Evolutionary conservation across 2,329 filamentous ascomycete genomes (phyloP), one percentile per base, ranked within the genome.

Genomic region (Neofusicoccum ribis): DNA sequence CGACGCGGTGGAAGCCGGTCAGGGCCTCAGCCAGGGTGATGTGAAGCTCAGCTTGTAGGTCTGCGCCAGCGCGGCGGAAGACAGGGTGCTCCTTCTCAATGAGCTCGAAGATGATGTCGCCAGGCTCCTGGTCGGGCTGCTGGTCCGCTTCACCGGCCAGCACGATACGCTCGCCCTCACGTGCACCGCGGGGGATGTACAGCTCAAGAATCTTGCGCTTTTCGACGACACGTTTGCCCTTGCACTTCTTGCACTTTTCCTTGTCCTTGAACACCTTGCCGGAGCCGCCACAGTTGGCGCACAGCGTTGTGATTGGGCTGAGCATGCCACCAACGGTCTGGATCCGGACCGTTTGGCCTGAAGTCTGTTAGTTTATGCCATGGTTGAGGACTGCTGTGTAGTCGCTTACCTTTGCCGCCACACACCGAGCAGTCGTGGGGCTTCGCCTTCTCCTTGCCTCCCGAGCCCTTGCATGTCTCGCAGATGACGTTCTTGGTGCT

Each of bases 211-310:
- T 91, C 82, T 98, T 99, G 79, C 91, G 95, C 79, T 95, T 91
- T 72, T 93, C 90, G 50, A 88, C 88, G 14, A 92, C 93, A 68
- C 92, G 87, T 78, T 91, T 91, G 73, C 95, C 95, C 81, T 98
- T 98, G 87, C 95, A 99, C 83, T 95, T 97, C 85, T 96, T 97
- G 84, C 95, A 99, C 76, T 92, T 92, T 74, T 99, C 95, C 83
- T 98, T 98, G 74, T 97, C 92, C 78, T 94, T 94, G 82, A 89
- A 96, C 74, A 93, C 88, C 74, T 89, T 88, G 5, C 95, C 95
- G n/a, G 88, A 86, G 39, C 93, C 94, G 67, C 89, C 85, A 80
- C 95, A 99, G 72, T 90, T 89, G 72, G 90, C 89, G 78, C 95
- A 99, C 43, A 47, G 56, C 41, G 89, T 79, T 43, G 93, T 88